Percentiles rank a stretch among this genome's conserved stretches.
Evolutionary conservation across 73 alveolate genomes (phyloP).

Genomic region (Tetrahymena borealis): DNA sequence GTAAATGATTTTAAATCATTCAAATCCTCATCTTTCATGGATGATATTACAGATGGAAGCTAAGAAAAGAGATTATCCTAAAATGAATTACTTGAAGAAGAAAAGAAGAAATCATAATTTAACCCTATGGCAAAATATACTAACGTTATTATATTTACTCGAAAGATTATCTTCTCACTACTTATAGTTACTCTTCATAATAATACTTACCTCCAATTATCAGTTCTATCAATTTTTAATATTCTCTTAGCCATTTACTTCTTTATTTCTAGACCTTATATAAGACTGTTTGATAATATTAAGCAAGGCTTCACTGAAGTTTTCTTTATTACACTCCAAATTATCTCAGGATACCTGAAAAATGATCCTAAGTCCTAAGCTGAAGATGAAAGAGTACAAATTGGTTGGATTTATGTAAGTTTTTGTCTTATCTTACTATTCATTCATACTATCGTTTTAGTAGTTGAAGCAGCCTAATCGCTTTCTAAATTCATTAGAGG

Average conservation of each 20-base stretch:
- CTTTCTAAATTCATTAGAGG: background rate
- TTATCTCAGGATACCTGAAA: background rate
- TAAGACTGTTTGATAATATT: background rate
- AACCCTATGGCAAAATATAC: background rate
- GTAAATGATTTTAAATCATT: background rate
- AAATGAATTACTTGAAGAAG: background rate
- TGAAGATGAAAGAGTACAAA: background rate
- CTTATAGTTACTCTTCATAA: background rate
- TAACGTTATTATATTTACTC: background rate
- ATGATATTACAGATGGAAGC: background rate
- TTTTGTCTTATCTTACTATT: background rate
- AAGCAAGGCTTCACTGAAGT: background rate
- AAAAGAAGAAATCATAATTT: background rate
- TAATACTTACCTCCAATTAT: background rate
- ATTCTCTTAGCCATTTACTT: background rate
- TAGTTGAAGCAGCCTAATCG: background rate
- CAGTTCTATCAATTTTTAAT: background rate
- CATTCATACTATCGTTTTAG: background rate
- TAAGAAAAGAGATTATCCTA: background rate
- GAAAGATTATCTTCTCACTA: background rate
- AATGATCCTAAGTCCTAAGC: background rate
- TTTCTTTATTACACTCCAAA: background rate
- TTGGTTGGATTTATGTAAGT: background rate
- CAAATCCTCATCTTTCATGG: background rate
- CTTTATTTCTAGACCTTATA: background rate